Percentiles rank a stretch among this genome's conserved stretches.
These are phyloP conservation scores for Alternaria metachromatica DNA, from an alignment of 2,329 filamentous ascomycete genomes.

Conservation along the genomic window DNA sequence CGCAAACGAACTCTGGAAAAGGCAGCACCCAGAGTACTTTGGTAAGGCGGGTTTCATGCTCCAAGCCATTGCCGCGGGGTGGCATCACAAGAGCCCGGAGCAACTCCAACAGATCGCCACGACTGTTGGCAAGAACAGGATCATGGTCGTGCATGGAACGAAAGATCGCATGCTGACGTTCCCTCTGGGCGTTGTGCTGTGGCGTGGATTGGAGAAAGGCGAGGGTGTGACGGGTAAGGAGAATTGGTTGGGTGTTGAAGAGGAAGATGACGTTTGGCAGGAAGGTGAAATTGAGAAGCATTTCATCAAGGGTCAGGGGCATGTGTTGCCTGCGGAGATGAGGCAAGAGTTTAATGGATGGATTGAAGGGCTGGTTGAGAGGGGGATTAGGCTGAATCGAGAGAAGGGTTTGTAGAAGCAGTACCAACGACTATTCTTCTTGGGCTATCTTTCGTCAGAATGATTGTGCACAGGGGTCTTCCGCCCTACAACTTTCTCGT, in stretches of 20 bases:
- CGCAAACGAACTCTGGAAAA: constrained; percentile 78
- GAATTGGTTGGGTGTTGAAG: constrained; percentile 42
- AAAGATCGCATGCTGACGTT: constrained; percentile 79
- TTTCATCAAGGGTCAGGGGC: constrained; percentile 75
- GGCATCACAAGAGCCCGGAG: constrained; percentile 75
- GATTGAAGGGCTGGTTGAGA: constrained; percentile 65
- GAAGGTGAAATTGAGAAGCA: constrained; percentile 59
- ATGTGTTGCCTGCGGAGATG: constrained; percentile 77
- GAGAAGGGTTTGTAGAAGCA: constrained; percentile 14
- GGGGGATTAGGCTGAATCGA: constrained; percentile 57
- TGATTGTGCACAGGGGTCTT: too few relatives aligned
- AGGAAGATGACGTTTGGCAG: constrained; percentile 43
- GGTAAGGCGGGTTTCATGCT: constrained; percentile 72
- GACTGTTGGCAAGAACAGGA: constrained; percentile 72
- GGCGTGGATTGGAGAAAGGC: constrained; percentile 68
- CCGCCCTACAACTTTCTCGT: background rate
- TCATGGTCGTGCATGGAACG: constrained; percentile 79
- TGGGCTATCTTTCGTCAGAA: too few relatives aligned
- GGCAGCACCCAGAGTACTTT: constrained; percentile 66
- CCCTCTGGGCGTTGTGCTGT: constrained; percentile 72
- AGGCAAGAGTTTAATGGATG: constrained; percentile 71
- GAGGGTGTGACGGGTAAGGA: constrained; percentile 41
- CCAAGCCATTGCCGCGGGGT: constrained; percentile 79
- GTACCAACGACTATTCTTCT: background rate
- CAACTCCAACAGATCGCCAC: constrained; percentile 73